Conservation (phyloP, 108 stramenopile species). For the Stephanodiscus triporus region DNA sequence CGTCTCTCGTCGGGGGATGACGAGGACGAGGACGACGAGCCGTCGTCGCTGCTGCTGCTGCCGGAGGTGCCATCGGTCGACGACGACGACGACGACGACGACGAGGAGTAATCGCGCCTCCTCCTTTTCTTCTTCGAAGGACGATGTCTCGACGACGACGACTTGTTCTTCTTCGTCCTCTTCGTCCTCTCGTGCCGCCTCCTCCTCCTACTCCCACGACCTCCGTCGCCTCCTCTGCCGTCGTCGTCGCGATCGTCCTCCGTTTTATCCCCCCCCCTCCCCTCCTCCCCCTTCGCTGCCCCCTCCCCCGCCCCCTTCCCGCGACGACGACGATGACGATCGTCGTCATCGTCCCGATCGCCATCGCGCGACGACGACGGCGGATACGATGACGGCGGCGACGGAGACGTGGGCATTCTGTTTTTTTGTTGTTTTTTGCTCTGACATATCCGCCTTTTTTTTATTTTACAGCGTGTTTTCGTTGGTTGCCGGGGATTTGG, state of each 20-base stretch:
- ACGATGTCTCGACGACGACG: constrained; percentile 25
- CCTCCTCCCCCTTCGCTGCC: no score
- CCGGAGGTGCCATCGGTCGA: constrained; percentile 13
- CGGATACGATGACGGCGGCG: constrained; percentile 1
- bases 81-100: constrained; percentile 18
- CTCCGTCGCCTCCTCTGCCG: constrained; percentile 14
- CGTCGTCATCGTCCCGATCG: constrained; percentile 5
- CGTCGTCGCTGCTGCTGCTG: constrained; percentile 37
- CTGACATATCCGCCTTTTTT: no score
- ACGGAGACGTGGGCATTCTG: neutral
- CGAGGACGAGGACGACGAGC: constrained; percentile 4
- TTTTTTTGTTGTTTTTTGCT: no score
- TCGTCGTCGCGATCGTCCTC: constrained; percentile 21
- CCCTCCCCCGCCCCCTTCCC: no score
- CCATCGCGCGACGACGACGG: constrained; percentile 8
- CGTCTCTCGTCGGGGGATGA: constrained; percentile 1
- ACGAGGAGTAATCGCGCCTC: constrained; percentile 29
- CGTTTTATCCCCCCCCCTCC: no score
- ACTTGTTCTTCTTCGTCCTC: no score
- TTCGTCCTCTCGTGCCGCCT: constrained; percentile 24
- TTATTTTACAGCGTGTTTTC: no score
- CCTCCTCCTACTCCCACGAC: constrained; percentile 28
- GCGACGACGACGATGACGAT: constrained; percentile 18
- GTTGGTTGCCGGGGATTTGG: no score
- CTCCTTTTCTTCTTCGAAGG: constrained; percentile 30